Conservation (phyloP, 2,329 filamentous ascomycete genomes). For the Ascochyta lentis region DNA sequence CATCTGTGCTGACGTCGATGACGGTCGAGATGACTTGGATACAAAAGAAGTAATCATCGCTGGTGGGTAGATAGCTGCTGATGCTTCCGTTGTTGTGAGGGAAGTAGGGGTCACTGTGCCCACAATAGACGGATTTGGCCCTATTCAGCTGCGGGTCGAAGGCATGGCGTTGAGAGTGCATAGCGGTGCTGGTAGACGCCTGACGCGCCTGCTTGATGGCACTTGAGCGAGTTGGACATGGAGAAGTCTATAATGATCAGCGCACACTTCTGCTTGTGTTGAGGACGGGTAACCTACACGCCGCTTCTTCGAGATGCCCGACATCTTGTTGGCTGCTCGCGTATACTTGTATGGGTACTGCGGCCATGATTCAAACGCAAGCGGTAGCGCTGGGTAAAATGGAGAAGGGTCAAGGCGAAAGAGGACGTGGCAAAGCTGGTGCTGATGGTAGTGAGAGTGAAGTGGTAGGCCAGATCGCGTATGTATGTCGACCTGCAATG, state of each 20-base stretch:
- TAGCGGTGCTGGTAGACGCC: neutral
- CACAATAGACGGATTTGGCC: constrained; percentile 2
- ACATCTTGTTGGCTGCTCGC: constrained; percentile 5
- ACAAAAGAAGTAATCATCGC: constrained; percentile 32
- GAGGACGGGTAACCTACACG: neutral
- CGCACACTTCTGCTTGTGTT: neutral
- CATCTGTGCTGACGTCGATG: constrained; percentile 16
- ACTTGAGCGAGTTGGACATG: neutral
- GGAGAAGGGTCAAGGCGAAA: neutral
- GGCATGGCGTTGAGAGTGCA: neutral
- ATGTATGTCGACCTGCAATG: neutral
- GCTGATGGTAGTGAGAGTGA: neutral
- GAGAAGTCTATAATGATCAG: neutral
- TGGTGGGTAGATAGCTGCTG: constrained; percentile 12
- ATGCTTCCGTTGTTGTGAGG: neutral
- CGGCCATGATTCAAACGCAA: too few relatives aligned
- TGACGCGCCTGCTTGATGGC: constrained; percentile 7
- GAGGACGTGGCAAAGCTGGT: neutral
- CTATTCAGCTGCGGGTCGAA: neutral
- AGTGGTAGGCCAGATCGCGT: too few relatives aligned
- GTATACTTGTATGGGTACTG: too few relatives aligned
- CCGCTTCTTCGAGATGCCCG: constrained; percentile 9
- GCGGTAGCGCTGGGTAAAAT: neutral
- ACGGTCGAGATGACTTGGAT: constrained; percentile 30
- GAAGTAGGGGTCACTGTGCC: constrained; percentile 4